Base-by-base conservation (phyloP, 805 yeast genomes). In the Saccharomycopsis amapae region DNA sequence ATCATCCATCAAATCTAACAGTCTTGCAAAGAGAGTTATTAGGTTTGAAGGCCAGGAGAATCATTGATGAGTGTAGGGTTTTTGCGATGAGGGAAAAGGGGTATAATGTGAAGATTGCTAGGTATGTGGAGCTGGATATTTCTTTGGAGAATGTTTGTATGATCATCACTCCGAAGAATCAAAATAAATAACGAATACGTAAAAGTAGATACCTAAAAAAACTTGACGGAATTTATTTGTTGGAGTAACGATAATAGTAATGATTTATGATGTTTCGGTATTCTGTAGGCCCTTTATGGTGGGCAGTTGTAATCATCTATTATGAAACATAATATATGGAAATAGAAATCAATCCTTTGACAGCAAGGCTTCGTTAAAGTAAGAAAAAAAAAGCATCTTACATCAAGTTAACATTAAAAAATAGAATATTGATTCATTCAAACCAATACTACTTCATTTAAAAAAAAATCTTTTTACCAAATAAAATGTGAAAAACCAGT, bases 71-170 rank as follows among this genome's bases (percentile, higher is more conserved):
- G 51, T 79, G 88, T 17, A 67, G 97, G 48, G 67, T 68, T 2
- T 56, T 58, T 48, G 79, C 82, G 0, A 54, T 85, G 54, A 40
- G 25, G 17, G 46, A 56, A 12, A 44, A 55, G 0, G 73, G 72
- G 0, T 76, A 62, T 53, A 51, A 65, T 2, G 78, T 71, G 1
- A 65, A 71, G 23, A 58, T 87, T 48, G 71, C 81, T 40, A 69
- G 69, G 48, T 88, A 88, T 57, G 81, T 78, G 2, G 68, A 68
- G 0, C 57, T 61, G 10, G 74, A 69, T 1, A 66, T 79, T 1
- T 83, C 94, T 10, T 60, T 81, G 34, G 96, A 87, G 59, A 86
- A 88, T 58, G 76, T 75, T 15, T 77, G 83, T 40, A 59, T 83
- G 53, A 34, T 34, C 6, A 18, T 34, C 5, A 46, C 42, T 10